A percentile compares a stretch with the other conserved stretches of the same genome.
Evolutionary conservation across 1,284 basidiomycete species (phyloP).

Genomic region (Fomes fomentarius): DNA sequence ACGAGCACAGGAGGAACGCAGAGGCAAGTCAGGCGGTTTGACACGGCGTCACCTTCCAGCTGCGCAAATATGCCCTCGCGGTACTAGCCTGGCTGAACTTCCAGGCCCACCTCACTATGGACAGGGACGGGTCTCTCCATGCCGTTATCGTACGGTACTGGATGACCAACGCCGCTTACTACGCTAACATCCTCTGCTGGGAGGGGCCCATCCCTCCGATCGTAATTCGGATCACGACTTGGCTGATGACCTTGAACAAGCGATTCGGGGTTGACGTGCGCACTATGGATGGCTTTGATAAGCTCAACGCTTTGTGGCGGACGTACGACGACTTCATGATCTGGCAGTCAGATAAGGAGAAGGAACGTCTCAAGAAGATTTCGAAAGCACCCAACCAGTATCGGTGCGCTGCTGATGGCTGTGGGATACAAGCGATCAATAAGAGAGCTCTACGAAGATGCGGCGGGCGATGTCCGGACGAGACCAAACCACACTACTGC

Average conservation of each 20-base stretch:
- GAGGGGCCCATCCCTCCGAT: too few relatives aligned
- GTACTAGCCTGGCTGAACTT: neutral
- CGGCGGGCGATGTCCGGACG: conserved; percentile 3
- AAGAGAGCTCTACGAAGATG: conserved; percentile 4
- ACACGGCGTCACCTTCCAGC: neutral
- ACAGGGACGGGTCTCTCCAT: neutral
- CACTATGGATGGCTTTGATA: neutral
- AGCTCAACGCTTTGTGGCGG: neutral
- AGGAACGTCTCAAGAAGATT: neutral
- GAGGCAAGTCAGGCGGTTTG: neutral
- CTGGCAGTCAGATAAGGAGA: neutral
- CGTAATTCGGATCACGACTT: too few relatives aligned
- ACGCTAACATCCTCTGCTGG: neutral
- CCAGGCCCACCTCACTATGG: neutral
- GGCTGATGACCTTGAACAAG: too few relatives aligned
- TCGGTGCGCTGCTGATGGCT: conserved; percentile 11
- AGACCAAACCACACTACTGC: conserved; percentile 14
- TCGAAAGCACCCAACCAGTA: conserved; percentile 2
- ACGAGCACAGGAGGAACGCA: neutral
- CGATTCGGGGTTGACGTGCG: neutral
- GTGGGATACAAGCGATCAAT: conserved; percentile 8
- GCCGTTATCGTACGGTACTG: neutral
- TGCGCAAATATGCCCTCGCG: neutral
- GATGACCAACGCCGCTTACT: neutral
- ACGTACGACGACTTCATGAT: neutral